Conservation (phyloP, 257 asterid genomes). For the Anisodus tanguticus region DNA sequence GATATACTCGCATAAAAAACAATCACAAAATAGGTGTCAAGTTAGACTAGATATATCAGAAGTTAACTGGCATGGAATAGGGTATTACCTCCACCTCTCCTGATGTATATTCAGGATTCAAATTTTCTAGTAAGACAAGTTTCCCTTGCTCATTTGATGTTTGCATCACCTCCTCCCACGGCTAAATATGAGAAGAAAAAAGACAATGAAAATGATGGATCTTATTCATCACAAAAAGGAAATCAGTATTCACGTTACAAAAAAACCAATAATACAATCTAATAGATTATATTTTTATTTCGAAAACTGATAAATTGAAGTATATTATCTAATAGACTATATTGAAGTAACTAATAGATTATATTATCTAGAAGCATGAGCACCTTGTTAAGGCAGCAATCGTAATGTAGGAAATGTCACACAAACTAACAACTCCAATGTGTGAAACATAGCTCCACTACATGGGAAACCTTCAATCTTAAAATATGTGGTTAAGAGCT, state of each 20-base stretch:
- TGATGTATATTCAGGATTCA: slow-evolving; percentile 76
- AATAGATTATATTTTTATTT: background rate
- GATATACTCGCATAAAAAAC: background rate
- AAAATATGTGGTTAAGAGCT: background rate
- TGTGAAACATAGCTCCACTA: background rate
- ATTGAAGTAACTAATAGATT: background rate
- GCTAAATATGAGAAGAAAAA: slow-evolving; percentile 42
- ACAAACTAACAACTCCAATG: background rate
- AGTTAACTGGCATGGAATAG: background rate
- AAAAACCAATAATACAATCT: background rate
- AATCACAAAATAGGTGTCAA: slow-evolving; percentile 1
- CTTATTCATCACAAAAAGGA: slow-evolving; percentile 17
- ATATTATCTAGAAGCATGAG: background rate
- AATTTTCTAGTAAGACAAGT: slow-evolving; percentile 68
- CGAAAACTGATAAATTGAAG: no score
- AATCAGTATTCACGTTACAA: background rate
- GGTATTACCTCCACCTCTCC: slow-evolving; percentile 80
- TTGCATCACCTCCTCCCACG: slow-evolving; percentile 70
- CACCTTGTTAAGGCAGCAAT: background rate
- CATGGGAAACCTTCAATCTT: background rate
- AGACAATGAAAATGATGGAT: slow-evolving; percentile 13
- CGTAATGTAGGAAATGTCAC: background rate
- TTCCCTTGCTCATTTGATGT: slow-evolving; percentile 61
- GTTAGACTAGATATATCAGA: background rate
- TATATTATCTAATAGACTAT: no score